Evolutionary conservation across 2,329 filamentous ascomycete genomes (phyloP), one percentile per base, ranked within the genome.

Genomic region (Sordariomycetes sp.): DNA sequence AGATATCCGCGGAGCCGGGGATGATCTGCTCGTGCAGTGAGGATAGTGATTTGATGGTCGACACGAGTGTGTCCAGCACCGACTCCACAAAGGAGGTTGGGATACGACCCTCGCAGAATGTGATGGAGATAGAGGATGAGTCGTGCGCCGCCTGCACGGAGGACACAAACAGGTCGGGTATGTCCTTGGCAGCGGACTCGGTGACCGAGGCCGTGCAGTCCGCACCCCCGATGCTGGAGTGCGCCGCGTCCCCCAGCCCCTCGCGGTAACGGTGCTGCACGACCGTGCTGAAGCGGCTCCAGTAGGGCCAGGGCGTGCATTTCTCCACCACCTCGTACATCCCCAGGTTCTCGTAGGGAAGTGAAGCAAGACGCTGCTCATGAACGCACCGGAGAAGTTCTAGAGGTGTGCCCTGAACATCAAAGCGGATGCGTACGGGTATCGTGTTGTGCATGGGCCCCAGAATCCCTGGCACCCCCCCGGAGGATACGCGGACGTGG

Each of bases 401-500:
- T 46, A 80, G 68, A 0, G 78, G 76, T 3, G 77, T 74, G 37
- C 75, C 70, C 11, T 73, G 67, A 3, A 65, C 66, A 1, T 75
- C 68, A 59, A 81, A 74, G 20, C 70, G 70, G 1, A 79, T 73
- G 0, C 79, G 73, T 12, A 81, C 75, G 0, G 79, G 78, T 4
- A 79, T 71, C 1, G 74, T 70, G 58, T 79, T 80, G 35, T 71
- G 69, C 46, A 72, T 66, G 3, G 78, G 78, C 0, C 79, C 79
- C 50, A 78, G 69, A 11, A 80, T 72, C 34, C 71, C 74, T 1
- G 70, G 67, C 18, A 74, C 87, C 60, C 89, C 85, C 75, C 89
- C 71, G 11, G 71, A 69, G 0, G 71, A 67, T 1, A 78, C 70
- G 2, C 68, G 65, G 1, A 75, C 64, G 59, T 77, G 74, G 22